A percentile compares a stretch with the other conserved stretches of the same genome.
Conservation (phyloP, 1,139 yeast genomes). For the Wickerhamomyces sp. region DNA sequence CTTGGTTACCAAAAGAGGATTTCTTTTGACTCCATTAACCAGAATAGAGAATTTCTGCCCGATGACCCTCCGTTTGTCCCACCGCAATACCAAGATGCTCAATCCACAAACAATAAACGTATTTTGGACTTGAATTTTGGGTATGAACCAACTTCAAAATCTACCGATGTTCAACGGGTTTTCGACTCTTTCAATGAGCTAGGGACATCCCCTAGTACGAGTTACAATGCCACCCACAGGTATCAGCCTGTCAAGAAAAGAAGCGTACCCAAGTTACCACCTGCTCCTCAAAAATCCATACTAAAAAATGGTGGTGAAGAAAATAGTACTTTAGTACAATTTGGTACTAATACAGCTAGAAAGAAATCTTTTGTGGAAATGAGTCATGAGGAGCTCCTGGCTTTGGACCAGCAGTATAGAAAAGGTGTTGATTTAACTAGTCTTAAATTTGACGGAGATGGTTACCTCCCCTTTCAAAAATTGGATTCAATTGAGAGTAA, state of each 20-base stretch:
- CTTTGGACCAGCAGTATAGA: slow-evolving; percentile 52
- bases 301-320: slow-evolving; percentile 20
- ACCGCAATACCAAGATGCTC: slow-evolving; percentile 15
- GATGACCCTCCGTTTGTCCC: slow-evolving; percentile 23
- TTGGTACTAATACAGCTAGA: slow-evolving; percentile 23
- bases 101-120: not conserved
- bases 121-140: slow-evolving; percentile 19
- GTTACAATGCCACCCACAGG: not conserved
- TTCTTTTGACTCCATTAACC: slow-evolving; percentile 22
- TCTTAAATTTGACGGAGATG: slow-evolving; percentile 24
- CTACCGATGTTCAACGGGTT: slow-evolving; percentile 13
- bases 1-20: slow-evolving; percentile 17
- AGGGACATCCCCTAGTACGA: not conserved
- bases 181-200: slow-evolving; percentile 14
- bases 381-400: slow-evolving; percentile 61
- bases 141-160: slow-evolving; percentile 9
- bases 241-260: slow-evolving; percentile 6
- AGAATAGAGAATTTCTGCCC: slow-evolving; percentile 11
- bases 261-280: slow-evolving; percentile 27
- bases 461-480: slow-evolving; percentile 16
- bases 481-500: slow-evolving; percentile 5
- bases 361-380: slow-evolving; percentile 58
- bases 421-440: slow-evolving; percentile 27
- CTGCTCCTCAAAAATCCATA: slow-evolving; percentile 30
- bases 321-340: slow-evolving; percentile 6